Evolutionary conservation across 1,284 basidiomycete species (phyloP).

Genomic region (Gomphus bonarii): DNA sequence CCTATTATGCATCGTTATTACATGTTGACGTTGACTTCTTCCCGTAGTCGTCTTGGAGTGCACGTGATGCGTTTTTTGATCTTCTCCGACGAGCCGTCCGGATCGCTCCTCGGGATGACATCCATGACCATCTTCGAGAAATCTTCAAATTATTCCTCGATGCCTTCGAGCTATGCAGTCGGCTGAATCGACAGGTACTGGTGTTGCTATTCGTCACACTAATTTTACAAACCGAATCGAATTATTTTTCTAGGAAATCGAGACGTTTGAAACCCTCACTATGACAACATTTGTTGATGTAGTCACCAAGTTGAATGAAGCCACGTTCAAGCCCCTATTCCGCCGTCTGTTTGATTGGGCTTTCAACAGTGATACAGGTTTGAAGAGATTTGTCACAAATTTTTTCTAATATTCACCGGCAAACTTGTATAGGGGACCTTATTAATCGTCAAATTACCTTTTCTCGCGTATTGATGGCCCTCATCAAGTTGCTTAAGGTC

Average conservation of each 20-base stretch:
- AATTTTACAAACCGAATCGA: neutral
- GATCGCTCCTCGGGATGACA: constrained; percentile 49
- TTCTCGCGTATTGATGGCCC: constrained; percentile 57
- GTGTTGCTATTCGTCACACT: constrained; percentile 3
- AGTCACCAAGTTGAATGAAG: constrained; percentile 90
- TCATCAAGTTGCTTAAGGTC: constrained; percentile 83
- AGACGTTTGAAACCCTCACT: constrained; percentile 22
- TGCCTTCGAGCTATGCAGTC: constrained; percentile 53
- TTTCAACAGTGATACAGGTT: constrained; percentile 49
- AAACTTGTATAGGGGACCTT: constrained; percentile 12
- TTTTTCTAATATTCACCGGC: neutral
- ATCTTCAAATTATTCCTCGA: constrained; percentile 80
- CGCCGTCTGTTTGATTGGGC: constrained; percentile 94
- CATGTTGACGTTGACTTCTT: neutral
- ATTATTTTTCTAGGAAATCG: constrained; percentile 29
- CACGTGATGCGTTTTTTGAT: constrained; percentile 43
- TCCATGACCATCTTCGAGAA: constrained; percentile 61
- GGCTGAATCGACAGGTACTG: constrained; percentile 26
- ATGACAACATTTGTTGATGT: constrained; percentile 72
- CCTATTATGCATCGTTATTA: neutral
- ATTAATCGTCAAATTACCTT: constrained; percentile 40
- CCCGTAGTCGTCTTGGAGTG: neutral
- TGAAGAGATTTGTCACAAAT: constrained; percentile 14
- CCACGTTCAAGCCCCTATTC: constrained; percentile 88
- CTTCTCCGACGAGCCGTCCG: constrained; percentile 58